Conservation (phyloP, 768 basidiomycete genomes). For the Scleroderma bovista region DNA sequence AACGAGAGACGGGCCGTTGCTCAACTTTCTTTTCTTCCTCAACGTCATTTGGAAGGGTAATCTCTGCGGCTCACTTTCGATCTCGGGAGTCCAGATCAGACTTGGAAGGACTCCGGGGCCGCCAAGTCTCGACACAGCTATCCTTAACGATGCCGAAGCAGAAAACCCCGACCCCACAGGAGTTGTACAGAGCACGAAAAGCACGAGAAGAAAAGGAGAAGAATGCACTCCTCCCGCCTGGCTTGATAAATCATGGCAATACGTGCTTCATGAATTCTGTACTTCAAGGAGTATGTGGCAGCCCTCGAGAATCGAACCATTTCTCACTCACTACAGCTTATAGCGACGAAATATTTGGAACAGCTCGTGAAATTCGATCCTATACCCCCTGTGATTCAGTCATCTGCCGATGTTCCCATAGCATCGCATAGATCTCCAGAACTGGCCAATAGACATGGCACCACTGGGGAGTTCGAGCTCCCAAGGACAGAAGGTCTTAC, state of each 20-base stretch:
- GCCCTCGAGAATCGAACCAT: background rate
- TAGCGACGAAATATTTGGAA: constrained; percentile 58
- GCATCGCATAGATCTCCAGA: constrained; percentile 55
- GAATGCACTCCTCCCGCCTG: constrained; percentile 61
- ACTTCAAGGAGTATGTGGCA: constrained; percentile 69
- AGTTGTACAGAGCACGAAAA: constrained; percentile 52
- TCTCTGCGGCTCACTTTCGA: too few relatives aligned
- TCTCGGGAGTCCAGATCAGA: too few relatives aligned
- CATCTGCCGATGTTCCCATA: constrained; percentile 34
- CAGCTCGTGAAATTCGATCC: constrained; percentile 53
- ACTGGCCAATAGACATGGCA: constrained; percentile 60
- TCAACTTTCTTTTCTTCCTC: too few relatives aligned
- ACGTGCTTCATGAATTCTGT: constrained; percentile 98
- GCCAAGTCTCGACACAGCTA: background rate
- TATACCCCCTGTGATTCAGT: constrained; percentile 38
- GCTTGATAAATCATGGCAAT: constrained; percentile 75
- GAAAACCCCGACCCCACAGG: constrained; percentile 57
- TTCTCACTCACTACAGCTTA: constrained; percentile 39
- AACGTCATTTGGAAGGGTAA: too few relatives aligned
- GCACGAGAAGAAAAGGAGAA: constrained; percentile 59
- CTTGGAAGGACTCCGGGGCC: background rate
- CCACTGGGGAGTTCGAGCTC: constrained; percentile 46
- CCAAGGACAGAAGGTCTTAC: constrained; percentile 58
- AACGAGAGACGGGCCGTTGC: too few relatives aligned
- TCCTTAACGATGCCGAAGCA: constrained; percentile 42